Percentiles rank a stretch among this genome's conserved stretches.
Evolutionary conservation across 495 filamentous ascomycete species (phyloP).

Genomic region (Neurospora sublineolata): DNA sequence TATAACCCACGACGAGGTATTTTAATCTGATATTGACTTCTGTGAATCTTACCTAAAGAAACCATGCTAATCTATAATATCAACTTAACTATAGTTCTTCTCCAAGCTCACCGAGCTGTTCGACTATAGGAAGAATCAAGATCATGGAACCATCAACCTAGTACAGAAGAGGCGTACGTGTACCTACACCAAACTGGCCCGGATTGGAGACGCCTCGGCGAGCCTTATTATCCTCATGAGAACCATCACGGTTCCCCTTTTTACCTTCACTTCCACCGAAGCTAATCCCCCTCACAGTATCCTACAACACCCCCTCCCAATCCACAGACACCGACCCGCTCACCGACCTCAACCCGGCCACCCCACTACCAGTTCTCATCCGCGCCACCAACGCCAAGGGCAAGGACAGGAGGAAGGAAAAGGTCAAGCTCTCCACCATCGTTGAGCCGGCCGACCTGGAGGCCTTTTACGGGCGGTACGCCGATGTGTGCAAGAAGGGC

Average conservation of each 20-base stretch:
- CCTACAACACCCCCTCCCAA: not conserved
- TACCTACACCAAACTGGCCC: constrained; percentile 4
- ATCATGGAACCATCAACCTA: constrained; percentile 69
- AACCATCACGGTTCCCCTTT: constrained; percentile 3
- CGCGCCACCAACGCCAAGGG: constrained; percentile 71
- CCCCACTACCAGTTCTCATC: constrained; percentile 61
- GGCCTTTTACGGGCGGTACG: constrained; percentile 71
- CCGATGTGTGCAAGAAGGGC: constrained; percentile 81
- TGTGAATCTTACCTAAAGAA: constrained; percentile 6
- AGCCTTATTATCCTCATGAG: constrained; percentile 1
- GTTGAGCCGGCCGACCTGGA: constrained; percentile 67
- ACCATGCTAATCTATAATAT: constrained; percentile 6
- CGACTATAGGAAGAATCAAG: constrained; percentile 49
- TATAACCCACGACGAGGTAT: constrained; percentile 66
- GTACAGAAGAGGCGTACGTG: constrained; percentile 68
- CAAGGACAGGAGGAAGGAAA: constrained; percentile 38
- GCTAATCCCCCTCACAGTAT: not conserved
- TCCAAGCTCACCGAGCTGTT: constrained; percentile 63
- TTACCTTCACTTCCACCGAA: not conserved
- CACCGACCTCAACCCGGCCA: constrained; percentile 40
- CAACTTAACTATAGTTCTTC: constrained; percentile 60
- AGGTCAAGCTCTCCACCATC: constrained; percentile 75
- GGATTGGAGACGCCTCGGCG: not conserved
- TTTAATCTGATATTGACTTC: not conserved
- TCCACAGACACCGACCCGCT: constrained; percentile 29